Evolutionary conservation across 495 filamentous ascomycete species (phyloP), one percentile per base, ranked within the genome.

Genomic region (Apodospora peruviana): DNA sequence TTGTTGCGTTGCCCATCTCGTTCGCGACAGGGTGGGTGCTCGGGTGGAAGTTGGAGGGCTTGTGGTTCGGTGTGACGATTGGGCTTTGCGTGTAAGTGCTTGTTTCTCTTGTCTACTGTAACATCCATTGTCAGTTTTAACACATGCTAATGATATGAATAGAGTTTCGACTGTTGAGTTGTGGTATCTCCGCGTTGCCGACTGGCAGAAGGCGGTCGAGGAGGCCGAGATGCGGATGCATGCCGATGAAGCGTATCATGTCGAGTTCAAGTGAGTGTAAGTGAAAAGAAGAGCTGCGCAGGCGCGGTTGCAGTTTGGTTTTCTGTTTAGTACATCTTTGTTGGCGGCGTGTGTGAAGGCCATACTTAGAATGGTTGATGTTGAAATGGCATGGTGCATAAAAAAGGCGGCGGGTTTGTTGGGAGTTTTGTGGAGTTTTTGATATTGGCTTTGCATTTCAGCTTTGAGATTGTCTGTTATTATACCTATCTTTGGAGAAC

Each of bases 1-100:
- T 72, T 9, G 71, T 93, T 43, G 88, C 84, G 0, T 78, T 94
- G 71, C 88, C 88, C 0, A 76, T 93, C 44, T 87, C 83, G 44
- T 82, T 90, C 57, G 78, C 79, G 3, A 78, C 79, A 0, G 81
- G 77, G 0, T 91, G 90, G 66, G 77, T 72, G 1, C 60, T 88
- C n/a, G 62, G 67, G 16, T 89, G 83, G 84, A 75, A 78, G 18
- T 61, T 91, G 38, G 66, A 79, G 47, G 85, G 88, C 14, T 66
- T 94, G 23, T 91, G 88, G 88, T 71, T 75, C 25, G 85, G 85
- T 25, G 76, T 88, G 23, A 76, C 82, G 1, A 61, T 86, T 50
- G 84, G 81, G 1, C 67, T 87, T 3, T 60, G 69, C 24, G 66
- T 85, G 63, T 61, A 39, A 56, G 60, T 59, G 3, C 9, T 37